Percentiles rank a stretch among this genome's conserved stretches.
phyloP scores from a whole-genome alignment of 176 grass and related monocot genomes.

The Oropetium thomaeum region DNA sequence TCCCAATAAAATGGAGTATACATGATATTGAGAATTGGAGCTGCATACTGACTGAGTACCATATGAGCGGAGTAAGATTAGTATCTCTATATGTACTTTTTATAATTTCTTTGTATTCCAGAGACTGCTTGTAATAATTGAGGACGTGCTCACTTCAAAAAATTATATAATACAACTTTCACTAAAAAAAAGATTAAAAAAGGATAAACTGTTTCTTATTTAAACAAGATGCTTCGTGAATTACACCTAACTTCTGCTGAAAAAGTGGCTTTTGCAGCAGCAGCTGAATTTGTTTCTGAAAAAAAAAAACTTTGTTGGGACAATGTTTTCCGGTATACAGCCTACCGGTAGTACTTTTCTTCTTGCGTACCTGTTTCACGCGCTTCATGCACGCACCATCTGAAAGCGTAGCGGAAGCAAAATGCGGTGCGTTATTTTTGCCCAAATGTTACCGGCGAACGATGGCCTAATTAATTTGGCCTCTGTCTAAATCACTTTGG shows the following conservation, averaged over 20 bases:
- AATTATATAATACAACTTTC: too few species aligned
- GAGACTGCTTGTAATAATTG: too few species aligned
- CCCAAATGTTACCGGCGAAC: slow-evolving; percentile 7
- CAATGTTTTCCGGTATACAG: not conserved
- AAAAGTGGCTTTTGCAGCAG: not conserved
- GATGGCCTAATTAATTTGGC: slow-evolving; percentile 16
- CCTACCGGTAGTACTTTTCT: not conserved
- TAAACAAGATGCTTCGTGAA: slow-evolving; percentile 8
- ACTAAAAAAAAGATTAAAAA: too few species aligned
- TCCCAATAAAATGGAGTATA: too few species aligned
- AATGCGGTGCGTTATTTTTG: not conserved
- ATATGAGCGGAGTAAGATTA: too few species aligned
- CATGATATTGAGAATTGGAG: too few species aligned
- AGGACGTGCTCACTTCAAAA: too few species aligned
- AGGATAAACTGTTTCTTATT: not conserved
- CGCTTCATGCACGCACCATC: slow-evolving; percentile 17
- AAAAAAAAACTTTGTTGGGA: not conserved
- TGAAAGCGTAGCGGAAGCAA: not conserved
- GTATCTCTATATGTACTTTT: too few species aligned
- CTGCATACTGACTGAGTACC: too few species aligned
- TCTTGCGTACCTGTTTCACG: not conserved
- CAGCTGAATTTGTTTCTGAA: slow-evolving; percentile 9
- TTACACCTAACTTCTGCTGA: slow-evolving; percentile 20
- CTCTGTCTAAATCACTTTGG: slow-evolving; percentile 32
- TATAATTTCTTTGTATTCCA: too few species aligned